phyloP scores from a whole-genome alignment of 2,329 filamentous ascomycete species.

The Alternaria triticina region DNA sequence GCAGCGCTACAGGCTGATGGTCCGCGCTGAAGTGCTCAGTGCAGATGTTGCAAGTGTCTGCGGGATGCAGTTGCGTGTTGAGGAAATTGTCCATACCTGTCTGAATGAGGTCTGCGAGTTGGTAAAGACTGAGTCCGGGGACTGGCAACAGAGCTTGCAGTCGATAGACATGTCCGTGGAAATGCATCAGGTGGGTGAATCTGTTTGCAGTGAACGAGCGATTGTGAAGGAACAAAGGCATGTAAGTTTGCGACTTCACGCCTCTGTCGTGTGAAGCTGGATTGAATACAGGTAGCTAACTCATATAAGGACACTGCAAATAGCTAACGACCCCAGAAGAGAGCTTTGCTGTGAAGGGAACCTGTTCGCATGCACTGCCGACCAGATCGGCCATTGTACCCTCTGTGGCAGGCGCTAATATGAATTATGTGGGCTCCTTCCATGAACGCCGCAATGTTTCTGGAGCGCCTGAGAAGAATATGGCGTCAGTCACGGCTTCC shows the following conservation, averaged over 20 bases:
- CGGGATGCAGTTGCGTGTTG: constrained; percentile 30
- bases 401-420: background rate
- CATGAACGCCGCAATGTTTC: background rate
- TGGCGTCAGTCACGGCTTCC: constrained; percentile 50
- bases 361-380: background rate
- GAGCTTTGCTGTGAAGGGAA: background rate
- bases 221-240: background rate
- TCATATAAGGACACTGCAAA: background rate
- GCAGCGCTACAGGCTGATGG: constrained; percentile 38
- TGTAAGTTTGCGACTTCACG: constrained; percentile 3
- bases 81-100: constrained; percentile 35
- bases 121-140: background rate
- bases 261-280: background rate
- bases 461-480: background rate
- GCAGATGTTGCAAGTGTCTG: constrained; percentile 37
- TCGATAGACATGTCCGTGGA: background rate
- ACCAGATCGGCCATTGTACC: background rate
- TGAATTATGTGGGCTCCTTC: background rate
- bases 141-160: background rate
- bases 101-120: background rate
- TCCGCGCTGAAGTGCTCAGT: constrained; percentile 30
- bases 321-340: background rate
- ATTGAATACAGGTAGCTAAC: background rate
- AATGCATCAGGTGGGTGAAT: background rate
- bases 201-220: constrained; percentile 1